phyloP scores from a whole-genome alignment of 208 protist species.

The Lotmaria passim region DNA sequence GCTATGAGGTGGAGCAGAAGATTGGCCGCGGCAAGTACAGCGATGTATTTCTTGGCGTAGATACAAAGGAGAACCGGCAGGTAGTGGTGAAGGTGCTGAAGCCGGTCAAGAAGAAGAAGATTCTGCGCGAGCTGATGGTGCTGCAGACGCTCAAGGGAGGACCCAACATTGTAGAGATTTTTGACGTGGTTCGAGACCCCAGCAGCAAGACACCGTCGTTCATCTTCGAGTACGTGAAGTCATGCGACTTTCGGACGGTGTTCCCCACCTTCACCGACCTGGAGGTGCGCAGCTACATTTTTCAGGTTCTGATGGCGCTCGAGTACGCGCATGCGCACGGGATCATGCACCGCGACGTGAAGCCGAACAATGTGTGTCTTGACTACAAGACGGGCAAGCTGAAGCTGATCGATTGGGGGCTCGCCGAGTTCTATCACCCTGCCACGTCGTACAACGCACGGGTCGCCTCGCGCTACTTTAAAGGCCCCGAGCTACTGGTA shows the following conservation, averaged over 20 bases:
- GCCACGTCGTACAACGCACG: conserved; percentile 98
- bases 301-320: conserved; percentile 96
- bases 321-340: conserved; percentile 98
- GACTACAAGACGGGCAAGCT: conserved; percentile 96
- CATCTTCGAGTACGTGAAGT: conserved; percentile 99
- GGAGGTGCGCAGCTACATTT: conserved; percentile 99
- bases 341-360: conserved; percentile 99
- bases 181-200: conserved; percentile 98
- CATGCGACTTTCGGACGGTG: conserved; percentile 96
- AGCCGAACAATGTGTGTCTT: conserved; percentile 99
- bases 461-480: conserved; percentile 99
- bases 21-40: conserved; percentile 99
- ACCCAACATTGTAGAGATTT: conserved; percentile 98
- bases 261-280: conserved; percentile 97
- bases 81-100: conserved; percentile 99
- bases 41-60: conserved; percentile 99
- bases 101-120: conserved; percentile 99
- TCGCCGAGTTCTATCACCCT: conserved; percentile 99
- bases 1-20: conserved; percentile 97
- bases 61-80: conserved; percentile 80
- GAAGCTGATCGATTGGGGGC: conserved; percentile 98
- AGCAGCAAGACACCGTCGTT: conserved; percentile 98
- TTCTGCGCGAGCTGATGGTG: conserved; percentile 99
- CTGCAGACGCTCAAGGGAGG: conserved; percentile 98
- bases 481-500: conserved; percentile 98